These are phyloP conservation scores for Baudoinia panamericana DNA, from an alignment of 495 filamentous ascomycete species.

Conservation along the genomic window DNA sequence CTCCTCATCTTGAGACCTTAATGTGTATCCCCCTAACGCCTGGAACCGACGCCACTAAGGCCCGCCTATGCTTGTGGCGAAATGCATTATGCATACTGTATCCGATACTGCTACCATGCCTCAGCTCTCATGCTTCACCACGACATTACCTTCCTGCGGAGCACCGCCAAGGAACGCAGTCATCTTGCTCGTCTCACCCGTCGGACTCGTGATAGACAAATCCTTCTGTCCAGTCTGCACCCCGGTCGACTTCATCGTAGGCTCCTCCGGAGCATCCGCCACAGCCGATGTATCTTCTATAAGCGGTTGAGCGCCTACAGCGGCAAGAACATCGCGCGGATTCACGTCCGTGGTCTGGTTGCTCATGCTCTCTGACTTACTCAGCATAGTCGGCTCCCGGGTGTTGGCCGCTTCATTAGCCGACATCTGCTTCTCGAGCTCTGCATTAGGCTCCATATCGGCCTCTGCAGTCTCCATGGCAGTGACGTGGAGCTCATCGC, in stretches of 20 bases:
- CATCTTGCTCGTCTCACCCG: background rate
- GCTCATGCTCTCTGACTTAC: constrained; percentile 2
- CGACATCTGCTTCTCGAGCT: constrained; percentile 4
- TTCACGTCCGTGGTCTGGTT: background rate
- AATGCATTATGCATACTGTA: too few species aligned
- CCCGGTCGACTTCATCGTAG: background rate
- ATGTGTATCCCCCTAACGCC: too few species aligned
- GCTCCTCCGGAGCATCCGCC: background rate
- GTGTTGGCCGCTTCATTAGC: constrained; percentile 10
- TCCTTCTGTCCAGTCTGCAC: background rate
- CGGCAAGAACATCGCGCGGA: background rate
- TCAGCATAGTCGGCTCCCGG: constrained; percentile 5
- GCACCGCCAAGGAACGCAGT: constrained; percentile 1
- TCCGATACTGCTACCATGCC: too few species aligned
- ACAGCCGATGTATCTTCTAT: background rate
- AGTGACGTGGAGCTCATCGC: constrained; percentile 11
- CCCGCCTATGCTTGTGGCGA: too few species aligned
- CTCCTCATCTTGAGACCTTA: too few species aligned
- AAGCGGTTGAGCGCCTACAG: constrained; percentile 1
- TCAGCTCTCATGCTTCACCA: background rate
- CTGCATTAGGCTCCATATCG: background rate
- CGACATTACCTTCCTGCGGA: background rate
- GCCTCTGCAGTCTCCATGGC: background rate
- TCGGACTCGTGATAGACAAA: background rate
- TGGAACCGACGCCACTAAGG: too few species aligned